Evolutionary conservation across 148 eudicot genomes (phyloP).

Genomic region (Rhododendron griersonianum): DNA sequence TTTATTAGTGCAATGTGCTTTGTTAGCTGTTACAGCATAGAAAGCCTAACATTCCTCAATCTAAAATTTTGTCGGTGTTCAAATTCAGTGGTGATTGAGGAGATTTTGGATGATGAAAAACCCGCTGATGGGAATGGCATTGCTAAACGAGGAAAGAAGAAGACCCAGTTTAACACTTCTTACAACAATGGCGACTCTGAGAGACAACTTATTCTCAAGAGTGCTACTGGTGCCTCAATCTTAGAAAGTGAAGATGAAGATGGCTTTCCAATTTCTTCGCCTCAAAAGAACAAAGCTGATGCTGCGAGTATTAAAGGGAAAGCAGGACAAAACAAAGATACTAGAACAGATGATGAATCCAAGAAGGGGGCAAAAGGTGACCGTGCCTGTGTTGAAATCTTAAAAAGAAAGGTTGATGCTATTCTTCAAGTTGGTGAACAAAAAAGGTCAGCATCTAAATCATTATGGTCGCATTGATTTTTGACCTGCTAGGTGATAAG

Average conservation of each 20-base stretch:
- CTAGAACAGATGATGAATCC: conserved; percentile 20
- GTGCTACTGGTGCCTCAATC: conserved; percentile 20
- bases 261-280: conserved; percentile 70
- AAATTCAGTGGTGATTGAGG: conserved; percentile 77
- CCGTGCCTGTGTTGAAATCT: conserved; percentile 20
- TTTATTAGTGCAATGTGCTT: not conserved
- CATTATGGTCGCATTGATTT: not conserved
- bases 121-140: conserved; percentile 23
- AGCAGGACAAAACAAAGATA: conserved; percentile 15
- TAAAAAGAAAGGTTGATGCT: conserved; percentile 63
- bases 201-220: conserved; percentile 40
- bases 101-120: conserved; percentile 45
- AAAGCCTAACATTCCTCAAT: not conserved
- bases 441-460: conserved; percentile 37
- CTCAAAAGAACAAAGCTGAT: conserved; percentile 26
- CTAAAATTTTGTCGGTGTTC: not conserved
- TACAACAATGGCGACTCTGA: conserved; percentile 23
- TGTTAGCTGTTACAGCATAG: not conserved
- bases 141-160: conserved; percentile 45
- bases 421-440: conserved; percentile 32
- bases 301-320: conserved; percentile 21
- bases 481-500: not conserved
- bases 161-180: conserved; percentile 24
- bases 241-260: conserved; percentile 96
- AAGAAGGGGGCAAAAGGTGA: conserved; percentile 37